Conservation (phyloP, 1,284 basidiomycete species). For the Schizophyllum amplum region DNA sequence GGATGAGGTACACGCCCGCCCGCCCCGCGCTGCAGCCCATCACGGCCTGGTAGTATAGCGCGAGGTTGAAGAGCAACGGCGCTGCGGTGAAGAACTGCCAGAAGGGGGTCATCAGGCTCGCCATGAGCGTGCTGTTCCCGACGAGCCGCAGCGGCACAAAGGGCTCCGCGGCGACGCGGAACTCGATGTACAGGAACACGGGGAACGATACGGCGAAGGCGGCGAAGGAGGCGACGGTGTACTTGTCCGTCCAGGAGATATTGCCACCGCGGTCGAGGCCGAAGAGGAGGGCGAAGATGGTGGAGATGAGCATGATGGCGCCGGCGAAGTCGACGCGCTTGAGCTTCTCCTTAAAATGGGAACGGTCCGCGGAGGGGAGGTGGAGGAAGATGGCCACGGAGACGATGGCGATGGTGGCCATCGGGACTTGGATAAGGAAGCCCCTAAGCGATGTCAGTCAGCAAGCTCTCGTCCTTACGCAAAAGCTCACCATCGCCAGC, state of each 20-base stretch:
- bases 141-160: constrained; percentile 44
- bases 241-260: too few relatives aligned
- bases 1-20: constrained; percentile 43
- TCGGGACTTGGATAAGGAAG: constrained; percentile 51
- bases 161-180: too few relatives aligned
- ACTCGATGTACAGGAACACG: too few relatives aligned
- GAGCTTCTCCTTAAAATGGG: constrained; percentile 35
- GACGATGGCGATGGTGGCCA: constrained; percentile 42
- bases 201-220: too few relatives aligned
- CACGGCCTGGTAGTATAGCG: constrained; percentile 53
- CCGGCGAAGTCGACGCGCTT: too few relatives aligned
- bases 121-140: constrained; percentile 38
- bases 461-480: constrained; percentile 62
- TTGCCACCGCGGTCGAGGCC: too few relatives aligned
- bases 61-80: constrained; percentile 47
- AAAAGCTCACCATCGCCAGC: too few relatives aligned
- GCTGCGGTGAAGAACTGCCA: too few relatives aligned
- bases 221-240: too few relatives aligned
- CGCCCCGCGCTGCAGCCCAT: constrained; percentile 33
- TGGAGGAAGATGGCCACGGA: constrained; percentile 41
- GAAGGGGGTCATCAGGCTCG: constrained; percentile 49
- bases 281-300: too few relatives aligned
- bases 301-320: too few relatives aligned
- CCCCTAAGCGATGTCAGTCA: too few relatives aligned
- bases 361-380: constrained; percentile 31